Base-by-base conservation (phyloP, 352 stramenopile species). In the Phytophthora pisi region DNA sequence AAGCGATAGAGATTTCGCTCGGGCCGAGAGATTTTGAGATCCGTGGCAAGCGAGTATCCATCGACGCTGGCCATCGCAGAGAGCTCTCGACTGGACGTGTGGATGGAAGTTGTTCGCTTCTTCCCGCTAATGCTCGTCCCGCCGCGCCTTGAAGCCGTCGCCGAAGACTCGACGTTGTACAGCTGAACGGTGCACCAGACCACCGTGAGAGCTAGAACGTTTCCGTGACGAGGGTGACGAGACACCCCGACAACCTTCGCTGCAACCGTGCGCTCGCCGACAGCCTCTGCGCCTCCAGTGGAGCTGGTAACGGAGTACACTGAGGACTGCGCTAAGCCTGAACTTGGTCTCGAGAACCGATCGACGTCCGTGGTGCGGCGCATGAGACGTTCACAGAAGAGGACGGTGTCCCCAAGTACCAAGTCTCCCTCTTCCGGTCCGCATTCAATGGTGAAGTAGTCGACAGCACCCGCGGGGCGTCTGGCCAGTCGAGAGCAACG, bases 351-450 rank as follows among this genome's bases (percentile, higher is more conserved):
- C 74, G 68, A 52, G 56, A 58, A 34, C 66, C 59, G 54, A 77
- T 77, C 66, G 34, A 56, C 70, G 11, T 57, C 72, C 31, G 72
- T 74, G n/a, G 47, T 79, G 3, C 62, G 58, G 24, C 74, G 78
- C 51, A 90, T 84, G n/a, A 98, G 81, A 16, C 93, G 84, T 68
- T 98, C 92, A 23, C 90, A 96, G 61, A 98, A 97, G 46, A 98
- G 83, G 4, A 97, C 92, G 26, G 89, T 95, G 63, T 98, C 93
- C 8, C 92, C 91, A 0, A 82, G 72, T 11, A 97, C 89, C 24
- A 97, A 64, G 51, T 97, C 90, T 28, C 90, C 90, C 20, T 84
- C 76, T 45, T 85, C 81, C 13, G 66, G 66, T 16, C 70, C 73
- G 42, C 83, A 92, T 74, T 96, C 86, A 56, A 95, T 65, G 9